A percentile compares a stretch with the other conserved stretches of the same genome.
Conservation (phyloP, 108 stramenopile genomes). For the Aurantiochytrium sp. region DNA sequence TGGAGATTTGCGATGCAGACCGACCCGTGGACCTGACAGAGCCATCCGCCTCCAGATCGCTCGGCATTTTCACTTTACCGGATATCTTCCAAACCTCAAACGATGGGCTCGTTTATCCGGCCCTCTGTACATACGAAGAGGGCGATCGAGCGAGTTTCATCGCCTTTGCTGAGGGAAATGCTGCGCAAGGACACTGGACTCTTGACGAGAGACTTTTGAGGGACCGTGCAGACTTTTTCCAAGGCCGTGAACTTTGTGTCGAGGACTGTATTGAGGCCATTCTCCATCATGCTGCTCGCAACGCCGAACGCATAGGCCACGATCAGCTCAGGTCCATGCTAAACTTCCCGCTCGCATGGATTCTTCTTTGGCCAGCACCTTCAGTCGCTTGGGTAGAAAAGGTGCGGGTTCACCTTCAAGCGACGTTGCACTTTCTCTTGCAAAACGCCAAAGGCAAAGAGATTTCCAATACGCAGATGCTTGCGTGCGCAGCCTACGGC, state of each 20-base stretch:
- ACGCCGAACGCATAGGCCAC: background rate
- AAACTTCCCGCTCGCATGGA: background rate
- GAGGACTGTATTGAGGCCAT: background rate
- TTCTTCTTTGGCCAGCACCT: background rate
- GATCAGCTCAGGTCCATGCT: background rate
- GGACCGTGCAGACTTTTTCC: background rate
- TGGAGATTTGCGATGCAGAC: background rate
- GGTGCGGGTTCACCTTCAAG: background rate
- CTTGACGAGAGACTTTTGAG: background rate
- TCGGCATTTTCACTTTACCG: background rate
- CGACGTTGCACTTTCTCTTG: background rate
- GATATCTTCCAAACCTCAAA: background rate
- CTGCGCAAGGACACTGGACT: background rate
- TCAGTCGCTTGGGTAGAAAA: background rate
- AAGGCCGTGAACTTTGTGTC: background rate
- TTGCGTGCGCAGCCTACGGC: background rate
- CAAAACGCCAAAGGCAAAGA: background rate
- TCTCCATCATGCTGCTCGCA: background rate
- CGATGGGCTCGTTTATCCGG: slow-evolving; percentile 7
- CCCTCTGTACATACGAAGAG: slow-evolving; percentile 1
- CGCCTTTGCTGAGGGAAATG: background rate
- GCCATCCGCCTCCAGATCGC: background rate
- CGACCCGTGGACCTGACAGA: background rate
- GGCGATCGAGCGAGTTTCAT: background rate
- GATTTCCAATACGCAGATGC: background rate